Base-by-base conservation (phyloP, 2,329 filamentous ascomycete genomes). In the Ceratocystiopsis minuta region DNA sequence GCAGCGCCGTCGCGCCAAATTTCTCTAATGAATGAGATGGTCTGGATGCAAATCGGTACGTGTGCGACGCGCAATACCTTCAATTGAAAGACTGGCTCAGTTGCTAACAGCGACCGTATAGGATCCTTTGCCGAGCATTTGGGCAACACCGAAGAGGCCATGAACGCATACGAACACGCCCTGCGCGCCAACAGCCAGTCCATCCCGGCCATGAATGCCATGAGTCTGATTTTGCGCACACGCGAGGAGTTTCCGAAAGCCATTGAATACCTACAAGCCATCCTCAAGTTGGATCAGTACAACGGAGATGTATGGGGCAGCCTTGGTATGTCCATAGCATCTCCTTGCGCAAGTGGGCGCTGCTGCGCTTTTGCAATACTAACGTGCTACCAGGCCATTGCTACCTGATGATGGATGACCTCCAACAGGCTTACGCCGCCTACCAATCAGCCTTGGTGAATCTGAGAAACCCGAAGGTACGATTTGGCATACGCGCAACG, bases 231-330 rank as follows among this genome's bases (percentile, higher is more conserved):
- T 46, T 68, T 95, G 46, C 78, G 92, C 51, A 87, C 82, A 34
- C 84, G 87, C 54, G 90, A 96, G 58, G 83, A 93, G 37, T 98
- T 94, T 53, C 79, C 82, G 37, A 90, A 90, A 56, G 90, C 90
- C 1, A 81, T 95, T 41, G 88, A 96, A 54, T 96, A 88, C 57
- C 70, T 96, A 41, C 79, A 90, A 53, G 82, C 79, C 47, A 94
- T 96, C 45, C 64, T 95, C 42, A 92, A 94, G 61, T 68, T 96
- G 20, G 90, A 98, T 50, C 72, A 68, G 33, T 79, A 76, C 50
- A 95, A 93, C 56, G 90, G 90, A 45, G 90, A 96, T 59, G 86
- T 90, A 37, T 96, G 88, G 90, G 88, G 88, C 38, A 94, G 86
- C 56, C 68, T 96, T 28, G 88, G 84, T 90, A 68, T 49, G 50